These are phyloP conservation scores for Pseudonitzschia delicatissima DNA, from an alignment of 108 stramenopile genomes.

Conservation along the genomic window DNA sequence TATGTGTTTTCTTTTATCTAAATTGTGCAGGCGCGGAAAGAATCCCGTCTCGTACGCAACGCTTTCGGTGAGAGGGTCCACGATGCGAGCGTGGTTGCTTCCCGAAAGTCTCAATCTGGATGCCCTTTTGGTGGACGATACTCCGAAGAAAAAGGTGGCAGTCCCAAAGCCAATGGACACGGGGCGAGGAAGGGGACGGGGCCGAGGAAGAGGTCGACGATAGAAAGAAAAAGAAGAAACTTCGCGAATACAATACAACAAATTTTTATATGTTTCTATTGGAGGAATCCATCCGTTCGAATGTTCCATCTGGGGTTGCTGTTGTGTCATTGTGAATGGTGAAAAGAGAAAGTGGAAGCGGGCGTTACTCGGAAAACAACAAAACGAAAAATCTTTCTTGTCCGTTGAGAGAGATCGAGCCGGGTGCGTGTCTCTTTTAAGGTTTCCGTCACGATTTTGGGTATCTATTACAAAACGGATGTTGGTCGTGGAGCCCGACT, in stretches of 20 bases:
- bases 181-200: conserved; percentile 51
- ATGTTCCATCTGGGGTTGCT: conserved; percentile 3
- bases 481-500: neutral
- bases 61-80: conserved; percentile 92
- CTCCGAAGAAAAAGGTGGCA: conserved; percentile 71
- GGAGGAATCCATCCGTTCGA: no score
- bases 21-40: conserved; percentile 64
- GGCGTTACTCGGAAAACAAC: neutral
- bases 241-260: neutral
- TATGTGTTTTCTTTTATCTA: neutral
- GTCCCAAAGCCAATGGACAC: conserved; percentile 29
- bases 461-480: conserved; percentile 8
- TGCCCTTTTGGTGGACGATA: conserved; percentile 95
- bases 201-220: conserved; percentile 63
- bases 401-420: conserved; percentile 9
- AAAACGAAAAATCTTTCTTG: neutral
- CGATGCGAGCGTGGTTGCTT: conserved; percentile 91
- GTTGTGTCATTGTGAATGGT: neutral
- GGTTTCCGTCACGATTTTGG: conserved; percentile 3
- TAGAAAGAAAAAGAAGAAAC: conserved; percentile 15
- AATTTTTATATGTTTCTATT: no score
- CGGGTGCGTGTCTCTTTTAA: conserved; percentile 6
- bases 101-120: conserved; percentile 98
- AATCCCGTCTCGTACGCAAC: conserved; percentile 91
- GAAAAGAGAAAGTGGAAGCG: neutral